Conservation (phyloP, 805 yeast genomes). For the Kuraishia molischiana region DNA sequence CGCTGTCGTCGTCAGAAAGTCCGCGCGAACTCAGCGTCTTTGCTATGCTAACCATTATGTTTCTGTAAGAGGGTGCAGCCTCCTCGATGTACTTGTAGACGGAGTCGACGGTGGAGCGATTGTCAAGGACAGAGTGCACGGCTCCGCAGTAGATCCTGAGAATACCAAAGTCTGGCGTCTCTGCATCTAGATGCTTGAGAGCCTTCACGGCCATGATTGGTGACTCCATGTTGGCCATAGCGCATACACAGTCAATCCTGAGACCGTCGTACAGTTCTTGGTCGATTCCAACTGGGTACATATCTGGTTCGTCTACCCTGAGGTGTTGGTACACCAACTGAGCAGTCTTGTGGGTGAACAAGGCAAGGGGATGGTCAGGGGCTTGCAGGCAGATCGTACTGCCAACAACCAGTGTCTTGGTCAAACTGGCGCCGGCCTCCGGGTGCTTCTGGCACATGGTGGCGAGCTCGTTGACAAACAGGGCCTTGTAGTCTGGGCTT, state of each 20-base stretch:
- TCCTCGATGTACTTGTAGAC: not conserved
- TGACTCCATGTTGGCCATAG: slow-evolving; percentile 10
- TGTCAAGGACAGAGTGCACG: slow-evolving; percentile 4
- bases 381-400: slow-evolving; percentile 16
- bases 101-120: not conserved
- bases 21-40: not conserved
- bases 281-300: slow-evolving; percentile 11
- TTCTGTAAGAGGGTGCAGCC: not conserved
- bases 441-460: slow-evolving; percentile 13
- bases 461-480: not conserved
- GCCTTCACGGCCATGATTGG: slow-evolving; percentile 7
- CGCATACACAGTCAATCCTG: slow-evolving; percentile 15
- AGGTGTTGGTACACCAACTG: slow-evolving; percentile 15
- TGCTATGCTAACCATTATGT: not conserved
- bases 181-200: not conserved
- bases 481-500: not conserved
- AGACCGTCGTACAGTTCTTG: slow-evolving; percentile 10
- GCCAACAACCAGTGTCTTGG: slow-evolving; percentile 22
- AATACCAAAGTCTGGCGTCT: slow-evolving; percentile 2
- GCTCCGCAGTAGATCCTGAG: slow-evolving; percentile 6
- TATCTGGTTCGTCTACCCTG: slow-evolving; percentile 17
- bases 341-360: slow-evolving; percentile 16
- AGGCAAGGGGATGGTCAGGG: slow-evolving; percentile 16
- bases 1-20: not conserved
- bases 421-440: slow-evolving; percentile 18